Conservation (phyloP, 352 stramenopile species). For the Plasmopara muralis region DNA sequence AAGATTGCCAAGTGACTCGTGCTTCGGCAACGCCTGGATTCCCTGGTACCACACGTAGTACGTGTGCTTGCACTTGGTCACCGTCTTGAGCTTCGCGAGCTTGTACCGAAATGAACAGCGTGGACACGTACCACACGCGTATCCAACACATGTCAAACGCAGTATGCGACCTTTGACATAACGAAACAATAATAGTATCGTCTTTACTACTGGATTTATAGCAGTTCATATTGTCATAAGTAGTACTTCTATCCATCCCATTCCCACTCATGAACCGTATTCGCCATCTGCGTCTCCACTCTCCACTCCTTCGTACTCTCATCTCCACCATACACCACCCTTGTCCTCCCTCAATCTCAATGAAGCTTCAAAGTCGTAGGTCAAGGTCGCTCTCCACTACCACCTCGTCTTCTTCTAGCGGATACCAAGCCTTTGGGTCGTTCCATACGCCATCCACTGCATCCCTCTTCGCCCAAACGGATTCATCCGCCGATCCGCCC, state of each 20-base stretch:
- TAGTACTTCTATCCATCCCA: too few relatives aligned
- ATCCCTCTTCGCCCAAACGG: slow-evolving; percentile 38
- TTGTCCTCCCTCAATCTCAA: background rate
- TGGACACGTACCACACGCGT: slow-evolving; percentile 3
- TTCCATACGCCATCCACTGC: slow-evolving; percentile 65
- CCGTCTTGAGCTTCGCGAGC: slow-evolving; percentile 9
- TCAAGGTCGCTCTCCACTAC: background rate
- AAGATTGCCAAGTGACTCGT: slow-evolving; percentile 38
- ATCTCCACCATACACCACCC: too few relatives aligned
- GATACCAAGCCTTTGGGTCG: slow-evolving; percentile 70
- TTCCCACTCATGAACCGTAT: too few relatives aligned
- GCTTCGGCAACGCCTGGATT: slow-evolving; percentile 35
- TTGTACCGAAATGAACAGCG: slow-evolving; percentile 7
- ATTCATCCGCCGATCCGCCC: slow-evolving; percentile 1
- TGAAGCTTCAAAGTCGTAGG: background rate
- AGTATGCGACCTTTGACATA: background rate
- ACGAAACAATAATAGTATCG: too few relatives aligned
- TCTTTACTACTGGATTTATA: too few relatives aligned
- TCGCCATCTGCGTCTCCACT: too few relatives aligned
- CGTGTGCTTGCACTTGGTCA: slow-evolving; percentile 21
- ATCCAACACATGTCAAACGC: slow-evolving; percentile 7
- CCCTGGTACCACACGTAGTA: slow-evolving; percentile 29
- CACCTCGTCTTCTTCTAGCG: slow-evolving; percentile 5
- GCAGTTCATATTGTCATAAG: too few relatives aligned
- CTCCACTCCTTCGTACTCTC: too few relatives aligned